Conservation (phyloP, 345 rosid species). For the Aethionema arabicum region DNA sequence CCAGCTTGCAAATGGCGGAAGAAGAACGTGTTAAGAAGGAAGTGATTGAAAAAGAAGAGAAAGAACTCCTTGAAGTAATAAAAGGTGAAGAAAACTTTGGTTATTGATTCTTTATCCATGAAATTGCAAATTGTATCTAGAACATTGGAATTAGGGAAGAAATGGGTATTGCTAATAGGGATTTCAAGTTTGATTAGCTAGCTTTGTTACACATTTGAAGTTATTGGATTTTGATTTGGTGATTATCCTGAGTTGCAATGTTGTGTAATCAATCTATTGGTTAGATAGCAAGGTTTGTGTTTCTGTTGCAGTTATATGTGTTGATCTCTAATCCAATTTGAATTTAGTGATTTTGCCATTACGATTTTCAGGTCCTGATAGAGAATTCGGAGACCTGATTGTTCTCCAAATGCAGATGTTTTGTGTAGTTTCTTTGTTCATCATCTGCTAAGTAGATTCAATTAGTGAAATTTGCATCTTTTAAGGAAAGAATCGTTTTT, state of each 20-base stretch:
- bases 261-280: not conserved
- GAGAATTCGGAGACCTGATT: no score
- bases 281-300: no score
- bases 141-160: not conserved
- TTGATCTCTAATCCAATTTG: no score
- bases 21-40: conserved; percentile 43
- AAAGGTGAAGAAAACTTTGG: conserved; percentile 44
- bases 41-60: conserved; percentile 57
- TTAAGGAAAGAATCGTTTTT: no score
- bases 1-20: conserved; percentile 25
- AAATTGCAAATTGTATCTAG: not conserved
- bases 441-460: not conserved
- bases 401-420: no score
- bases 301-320: no score
- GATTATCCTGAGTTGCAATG: conserved; percentile 6
- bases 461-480: not conserved
- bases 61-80: conserved; percentile 53
- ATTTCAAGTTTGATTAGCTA: not conserved
- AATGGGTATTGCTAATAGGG: not conserved
- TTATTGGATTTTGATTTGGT: conserved; percentile 8
- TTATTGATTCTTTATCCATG: not conserved
- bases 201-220: not conserved
- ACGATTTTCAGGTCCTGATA: no score
- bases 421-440: not conserved
- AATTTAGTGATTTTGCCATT: no score